phyloP scores from a whole-genome alignment of 352 stramenopile genomes.

The Pythium dissotocum region DNA sequence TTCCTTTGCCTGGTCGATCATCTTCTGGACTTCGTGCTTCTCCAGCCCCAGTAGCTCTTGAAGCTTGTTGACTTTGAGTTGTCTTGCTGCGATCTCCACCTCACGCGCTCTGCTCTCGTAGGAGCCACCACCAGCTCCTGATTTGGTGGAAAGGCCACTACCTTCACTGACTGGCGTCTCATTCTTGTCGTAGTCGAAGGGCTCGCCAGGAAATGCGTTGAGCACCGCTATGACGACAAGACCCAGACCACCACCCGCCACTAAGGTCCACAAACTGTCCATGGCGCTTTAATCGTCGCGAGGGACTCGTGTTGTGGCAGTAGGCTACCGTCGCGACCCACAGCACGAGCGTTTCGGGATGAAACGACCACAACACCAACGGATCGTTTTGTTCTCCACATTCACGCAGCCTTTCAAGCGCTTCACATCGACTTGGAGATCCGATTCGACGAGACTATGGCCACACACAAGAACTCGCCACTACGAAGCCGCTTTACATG shows the following conservation, averaged over 20 bases:
- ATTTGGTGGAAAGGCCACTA: neutral
- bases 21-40: slow-evolving; percentile 40
- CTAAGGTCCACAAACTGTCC: slow-evolving; percentile 49
- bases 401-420: too few relatives aligned
- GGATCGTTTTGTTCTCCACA: neutral
- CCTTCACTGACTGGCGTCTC: neutral
- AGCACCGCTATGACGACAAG: slow-evolving; percentile 47
- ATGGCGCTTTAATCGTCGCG: slow-evolving; percentile 19
- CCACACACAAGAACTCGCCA: neutral
- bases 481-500: neutral
- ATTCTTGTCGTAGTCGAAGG: slow-evolving; percentile 51
- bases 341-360: neutral
- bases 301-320: neutral
- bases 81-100: slow-evolving; percentile 38
- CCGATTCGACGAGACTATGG: too few relatives aligned
- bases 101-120: slow-evolving; percentile 18
- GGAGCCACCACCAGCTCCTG: neutral
- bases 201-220: slow-evolving; percentile 50
- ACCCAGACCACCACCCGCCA: slow-evolving; percentile 40
- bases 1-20: slow-evolving; percentile 41
- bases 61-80: slow-evolving; percentile 53
- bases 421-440: too few relatives aligned
- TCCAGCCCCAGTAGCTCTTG: slow-evolving; percentile 58
- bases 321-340: neutral
- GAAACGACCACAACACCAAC: neutral